These are phyloP conservation scores for Silene coronaria DNA, from an alignment of 179 eudicot species.

Conservation along the genomic window DNA sequence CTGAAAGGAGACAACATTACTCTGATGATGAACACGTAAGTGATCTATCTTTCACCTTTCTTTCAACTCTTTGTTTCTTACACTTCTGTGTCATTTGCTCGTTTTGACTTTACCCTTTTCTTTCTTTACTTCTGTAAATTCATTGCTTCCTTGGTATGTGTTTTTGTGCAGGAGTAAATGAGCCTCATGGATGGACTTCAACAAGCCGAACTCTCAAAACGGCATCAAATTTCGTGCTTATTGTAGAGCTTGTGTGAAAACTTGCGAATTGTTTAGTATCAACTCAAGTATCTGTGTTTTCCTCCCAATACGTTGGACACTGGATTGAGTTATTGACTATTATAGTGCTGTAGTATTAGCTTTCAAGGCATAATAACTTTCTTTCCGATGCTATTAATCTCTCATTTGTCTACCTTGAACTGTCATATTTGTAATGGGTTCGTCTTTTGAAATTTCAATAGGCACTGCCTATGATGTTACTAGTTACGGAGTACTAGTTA, in stretches of 20 bases:
- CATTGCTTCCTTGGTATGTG: not conserved
- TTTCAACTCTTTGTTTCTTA: not conserved
- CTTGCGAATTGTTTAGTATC: not conserved
- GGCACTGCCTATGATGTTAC: too few species aligned
- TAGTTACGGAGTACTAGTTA: too few species aligned
- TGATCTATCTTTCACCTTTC: not conserved
- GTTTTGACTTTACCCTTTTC: not conserved
- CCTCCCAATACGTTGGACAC: not conserved
- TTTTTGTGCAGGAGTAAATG: constrained; percentile 26
- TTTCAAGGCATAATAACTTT: too few species aligned
- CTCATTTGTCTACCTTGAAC: too few species aligned
- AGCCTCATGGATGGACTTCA: not conserved
- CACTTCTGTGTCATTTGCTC: not conserved
- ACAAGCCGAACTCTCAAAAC: not conserved
- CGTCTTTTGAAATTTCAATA: not conserved
- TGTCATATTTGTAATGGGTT: not conserved
- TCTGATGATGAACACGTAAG: constrained; percentile 80
- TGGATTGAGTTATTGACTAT: not conserved
- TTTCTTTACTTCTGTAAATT: not conserved
- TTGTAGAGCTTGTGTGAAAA: constrained; percentile 9
- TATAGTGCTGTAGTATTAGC: not conserved
- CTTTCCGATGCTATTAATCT: too few species aligned
- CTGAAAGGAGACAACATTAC: constrained; percentile 81
- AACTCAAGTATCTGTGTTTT: not conserved
- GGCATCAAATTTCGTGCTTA: not conserved